Base-by-base conservation (phyloP, 306 rosid genomes). In the Cyamopsis tetragonoloba region DNA sequence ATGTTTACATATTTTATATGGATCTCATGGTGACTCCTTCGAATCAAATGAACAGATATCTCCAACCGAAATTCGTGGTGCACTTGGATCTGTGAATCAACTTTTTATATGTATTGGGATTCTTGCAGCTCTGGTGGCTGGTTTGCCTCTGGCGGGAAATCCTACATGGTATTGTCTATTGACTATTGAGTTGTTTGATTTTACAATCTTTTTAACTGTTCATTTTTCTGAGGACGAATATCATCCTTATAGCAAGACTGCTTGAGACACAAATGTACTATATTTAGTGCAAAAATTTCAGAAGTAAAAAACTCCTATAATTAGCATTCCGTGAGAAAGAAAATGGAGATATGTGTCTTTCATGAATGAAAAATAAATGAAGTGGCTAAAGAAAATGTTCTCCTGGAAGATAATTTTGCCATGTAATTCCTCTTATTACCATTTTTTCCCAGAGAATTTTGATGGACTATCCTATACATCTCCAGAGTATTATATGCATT, bases 41-140 rank as follows among this genome's bases (percentile, higher is more conserved):
- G 60, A 46, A 69, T 77, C 72, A 17, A 46, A 69, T 77, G 74
- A 17, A 64, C 80, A 92, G 98, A 92, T 92, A 72, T 92, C 98
- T 41, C 98, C 98, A 62, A 92, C 98, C 0, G 92, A 92, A 77
- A 87, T 85, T 68, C 96, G 98, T 2, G 98, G 98, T 44, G 87
- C 96, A 26, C 95, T 92, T 66, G 98, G 98, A 73, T 87, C 98
- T 35, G 78, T 89, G 58, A 92, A 92, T 70, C 98, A 92, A 60
- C 89, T 92, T 74, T 89, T 87, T 60, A 92, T 92, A 67, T 89
- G 98, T 19, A 46, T 92, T 18, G 98, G 98, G 71, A 89, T 92
- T 81, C 98, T 92, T 73, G 81, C 77, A 46, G 98, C 98, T 12
- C 71, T 92, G 13, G 71, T 92, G 68, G 92, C 86, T 77, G 98